Base-by-base conservation (phyloP, 306 rosid species). In the Medicago lupulina region DNA sequence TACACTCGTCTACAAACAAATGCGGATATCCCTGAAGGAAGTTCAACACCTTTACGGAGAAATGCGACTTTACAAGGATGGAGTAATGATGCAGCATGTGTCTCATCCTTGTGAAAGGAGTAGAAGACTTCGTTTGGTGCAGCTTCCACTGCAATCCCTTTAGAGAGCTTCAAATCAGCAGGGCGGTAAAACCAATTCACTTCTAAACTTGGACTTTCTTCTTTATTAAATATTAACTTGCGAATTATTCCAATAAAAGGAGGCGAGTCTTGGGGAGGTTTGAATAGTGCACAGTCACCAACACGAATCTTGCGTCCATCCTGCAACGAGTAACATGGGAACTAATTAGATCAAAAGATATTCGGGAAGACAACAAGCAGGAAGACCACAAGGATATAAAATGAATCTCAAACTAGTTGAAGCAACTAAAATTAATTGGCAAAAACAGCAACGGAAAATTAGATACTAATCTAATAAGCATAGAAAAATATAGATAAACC, bases 31-130 rank as follows among this genome's bases (percentile, higher is more conserved):
- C 97, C 96, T 69, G 93, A 68, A 39, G 93, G 97, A 85, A 93
- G 97, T 79, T 93, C 93, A 85, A 85, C 90, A 78, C 98, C 97
- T 82, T 91, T 91, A 83, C 85, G 90, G 79, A 93, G 98, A 87
- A 93, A 93, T 51, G 97, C 87, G 36, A 93, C 98, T 91, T 89
- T 93, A 88, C 98, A 93, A 59, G 92, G 97, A 91, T 93, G 98
- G 80, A 93, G 92, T 87, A 93, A 67, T 9, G 97, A 91, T 83
- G 97, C 96, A 71, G 93, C 98, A 84, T 95, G 93, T 61, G 83
- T 91, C 87, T 91, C 97, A 93, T 93, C 92, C 96, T 93, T 89
- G 61, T 93, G 98, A 77, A 91, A 93, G 86, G 98, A 93, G 69
- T 91, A 93, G 70, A 93, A 93, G 47, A 93, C 80, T 79, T 93